Evolutionary conservation across 2,329 filamentous ascomycete species (phyloP).

Genomic region (Cercospora brassicicola): DNA sequence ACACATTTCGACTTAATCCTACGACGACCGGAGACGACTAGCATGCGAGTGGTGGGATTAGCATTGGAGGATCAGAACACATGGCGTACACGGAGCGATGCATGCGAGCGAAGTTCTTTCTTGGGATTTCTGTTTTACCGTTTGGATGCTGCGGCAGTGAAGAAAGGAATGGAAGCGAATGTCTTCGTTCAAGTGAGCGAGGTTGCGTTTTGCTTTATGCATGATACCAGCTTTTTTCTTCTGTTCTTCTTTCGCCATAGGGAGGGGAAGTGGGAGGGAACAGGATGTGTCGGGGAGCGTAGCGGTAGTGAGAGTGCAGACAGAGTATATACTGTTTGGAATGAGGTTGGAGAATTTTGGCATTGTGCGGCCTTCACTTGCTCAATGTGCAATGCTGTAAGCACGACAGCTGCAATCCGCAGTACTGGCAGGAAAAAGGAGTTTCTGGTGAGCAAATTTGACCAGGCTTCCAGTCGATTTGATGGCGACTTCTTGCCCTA

Average conservation of each 20-base stretch:
- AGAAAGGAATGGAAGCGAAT: background rate
- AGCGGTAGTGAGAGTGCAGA: background rate
- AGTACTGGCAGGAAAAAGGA: no score
- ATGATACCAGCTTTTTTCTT: slow-evolving; percentile 2
- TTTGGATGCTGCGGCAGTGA: background rate
- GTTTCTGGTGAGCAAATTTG: no score
- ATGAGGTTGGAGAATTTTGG: background rate
- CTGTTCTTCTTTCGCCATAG: background rate
- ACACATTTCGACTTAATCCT: background rate
- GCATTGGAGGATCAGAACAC: slow-evolving; percentile 5
- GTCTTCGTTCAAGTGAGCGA: background rate
- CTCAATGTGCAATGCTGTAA: background rate
- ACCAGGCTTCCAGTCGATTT: no score
- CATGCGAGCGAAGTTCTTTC: slow-evolving; percentile 5
- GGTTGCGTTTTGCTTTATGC: background rate
- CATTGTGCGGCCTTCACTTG: background rate
- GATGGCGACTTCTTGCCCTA: no score
- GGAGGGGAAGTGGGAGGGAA: background rate
- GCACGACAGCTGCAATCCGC: background rate
- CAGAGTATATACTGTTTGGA: background rate
- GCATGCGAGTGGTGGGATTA: background rate
- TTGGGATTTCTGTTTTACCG: background rate
- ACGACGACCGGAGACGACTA: slow-evolving; percentile 1
- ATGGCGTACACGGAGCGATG: slow-evolving; percentile 8
- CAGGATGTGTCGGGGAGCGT: background rate